phyloP scores from a whole-genome alignment of 2,329 filamentous ascomycete species.

The Cordyceps tenuipes region DNA sequence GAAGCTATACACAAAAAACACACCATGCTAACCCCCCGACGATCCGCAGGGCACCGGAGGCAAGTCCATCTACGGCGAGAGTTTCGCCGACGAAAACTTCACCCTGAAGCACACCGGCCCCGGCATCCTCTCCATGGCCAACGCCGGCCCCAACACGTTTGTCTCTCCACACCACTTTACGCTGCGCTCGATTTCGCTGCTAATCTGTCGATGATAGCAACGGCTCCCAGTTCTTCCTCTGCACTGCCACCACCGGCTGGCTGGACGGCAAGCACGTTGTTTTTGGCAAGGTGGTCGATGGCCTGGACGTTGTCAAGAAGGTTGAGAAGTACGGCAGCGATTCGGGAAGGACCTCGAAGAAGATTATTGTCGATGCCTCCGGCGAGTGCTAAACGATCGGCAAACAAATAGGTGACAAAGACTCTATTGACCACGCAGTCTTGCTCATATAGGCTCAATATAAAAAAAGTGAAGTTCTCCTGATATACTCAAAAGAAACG shows the following conservation, averaged over 20 bases:
- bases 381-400: slow-evolving; percentile 3
- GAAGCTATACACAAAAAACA: neutral
- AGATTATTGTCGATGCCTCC: slow-evolving; percentile 6
- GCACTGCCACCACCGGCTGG: slow-evolving; percentile 75
- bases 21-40: neutral
- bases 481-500: neutral
- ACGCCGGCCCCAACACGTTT: slow-evolving; percentile 18
- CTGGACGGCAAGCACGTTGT: slow-evolving; percentile 68
- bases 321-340: slow-evolving; percentile 8
- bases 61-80: slow-evolving; percentile 18
- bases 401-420: neutral
- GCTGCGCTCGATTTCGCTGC: neutral
- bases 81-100: slow-evolving; percentile 17
- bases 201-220: slow-evolving; percentile 53
- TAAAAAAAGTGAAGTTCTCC: neutral
- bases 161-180: neutral
- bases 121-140: slow-evolving; percentile 18
- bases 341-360: slow-evolving; percentile 3
- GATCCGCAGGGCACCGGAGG: slow-evolving; percentile 15
- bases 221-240: slow-evolving; percentile 90
- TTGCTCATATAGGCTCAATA: neutral
- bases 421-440: neutral
- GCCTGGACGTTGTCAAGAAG: slow-evolving; percentile 11
- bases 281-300: slow-evolving; percentile 56
- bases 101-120: slow-evolving; percentile 15